Conservation (phyloP, 305 asterid species). For the Fraxinus paxiana region DNA sequence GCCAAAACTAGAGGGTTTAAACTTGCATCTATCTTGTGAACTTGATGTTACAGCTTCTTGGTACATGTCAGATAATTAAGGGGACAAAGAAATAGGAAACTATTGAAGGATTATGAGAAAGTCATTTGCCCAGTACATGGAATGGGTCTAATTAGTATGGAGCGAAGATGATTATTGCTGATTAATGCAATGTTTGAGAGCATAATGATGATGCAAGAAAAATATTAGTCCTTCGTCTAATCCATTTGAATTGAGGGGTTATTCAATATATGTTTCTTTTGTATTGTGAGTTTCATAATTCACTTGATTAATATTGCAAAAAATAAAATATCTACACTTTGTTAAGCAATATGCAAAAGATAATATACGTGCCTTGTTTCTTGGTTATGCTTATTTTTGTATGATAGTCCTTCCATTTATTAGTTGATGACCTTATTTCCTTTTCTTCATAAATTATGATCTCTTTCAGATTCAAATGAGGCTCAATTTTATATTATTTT, state of each 20-base stretch:
- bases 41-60: slow-evolving; percentile 1
- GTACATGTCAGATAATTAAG: neutral
- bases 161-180: neutral
- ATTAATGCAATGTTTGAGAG: neutral
- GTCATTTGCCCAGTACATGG: neutral
- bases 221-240: neutral
- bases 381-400: neutral
- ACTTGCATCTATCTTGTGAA: neutral
- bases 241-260: neutral
- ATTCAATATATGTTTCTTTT: neutral
- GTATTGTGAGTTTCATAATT: neutral
- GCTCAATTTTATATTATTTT: neutral
- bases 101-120: neutral
- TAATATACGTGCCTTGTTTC: neutral
- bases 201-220: neutral
- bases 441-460: neutral
- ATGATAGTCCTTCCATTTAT: neutral
- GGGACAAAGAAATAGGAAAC: neutral
- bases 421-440: neutral
- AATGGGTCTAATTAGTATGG: neutral
- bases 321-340: neutral
- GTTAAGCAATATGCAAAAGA: neutral
- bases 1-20: neutral
- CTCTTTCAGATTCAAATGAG: neutral
- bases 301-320: neutral